A percentile compares a stretch with the other conserved stretches of the same genome.
These are phyloP conservation scores for Capsicum baccatum DNA, from an alignment of 257 asterid genomes.

Conservation along the genomic window DNA sequence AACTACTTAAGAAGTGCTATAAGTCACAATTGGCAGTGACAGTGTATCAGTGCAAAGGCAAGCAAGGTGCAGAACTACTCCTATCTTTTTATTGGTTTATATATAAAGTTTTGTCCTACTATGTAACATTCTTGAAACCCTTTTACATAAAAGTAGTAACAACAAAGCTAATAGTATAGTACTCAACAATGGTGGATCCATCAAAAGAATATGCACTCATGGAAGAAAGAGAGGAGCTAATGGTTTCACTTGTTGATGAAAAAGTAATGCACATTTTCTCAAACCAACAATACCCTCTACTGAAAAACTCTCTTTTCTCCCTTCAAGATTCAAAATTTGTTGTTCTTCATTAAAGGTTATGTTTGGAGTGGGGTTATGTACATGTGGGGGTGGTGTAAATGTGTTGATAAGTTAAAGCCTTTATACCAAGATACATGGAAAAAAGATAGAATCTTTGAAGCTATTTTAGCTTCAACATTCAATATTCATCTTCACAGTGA, in stretches of 20 bases:
- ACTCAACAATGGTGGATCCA: conserved; percentile 28
- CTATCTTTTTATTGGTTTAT: neutral
- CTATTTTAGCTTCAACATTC: conserved; percentile 29
- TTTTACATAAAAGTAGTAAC: neutral
- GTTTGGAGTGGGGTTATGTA: conserved; percentile 16
- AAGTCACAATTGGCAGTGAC: too few species aligned
- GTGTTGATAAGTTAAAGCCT: conserved; percentile 27
- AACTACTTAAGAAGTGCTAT: neutral
- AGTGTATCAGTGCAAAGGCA: neutral
- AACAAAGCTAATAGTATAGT: neutral
- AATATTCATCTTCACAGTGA: neutral
- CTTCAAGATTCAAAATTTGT: neutral
- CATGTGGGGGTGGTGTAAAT: conserved; percentile 30
- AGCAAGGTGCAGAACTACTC: neutral
- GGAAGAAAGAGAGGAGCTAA: conserved; percentile 34
- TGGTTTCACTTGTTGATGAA: conserved; percentile 30
- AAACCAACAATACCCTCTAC: conserved; percentile 31
- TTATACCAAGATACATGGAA: conserved; percentile 28
- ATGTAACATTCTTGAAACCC: neutral
- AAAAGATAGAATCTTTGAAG: conserved; percentile 32
- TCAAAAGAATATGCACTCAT: neutral
- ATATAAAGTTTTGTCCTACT: neutral
- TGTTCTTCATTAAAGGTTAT: neutral
- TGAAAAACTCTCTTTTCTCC: neutral
- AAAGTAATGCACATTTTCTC: conserved; percentile 33